Conservation (phyloP, 2,329 filamentous ascomycete genomes). For the Pleomassaria siparia region DNA sequence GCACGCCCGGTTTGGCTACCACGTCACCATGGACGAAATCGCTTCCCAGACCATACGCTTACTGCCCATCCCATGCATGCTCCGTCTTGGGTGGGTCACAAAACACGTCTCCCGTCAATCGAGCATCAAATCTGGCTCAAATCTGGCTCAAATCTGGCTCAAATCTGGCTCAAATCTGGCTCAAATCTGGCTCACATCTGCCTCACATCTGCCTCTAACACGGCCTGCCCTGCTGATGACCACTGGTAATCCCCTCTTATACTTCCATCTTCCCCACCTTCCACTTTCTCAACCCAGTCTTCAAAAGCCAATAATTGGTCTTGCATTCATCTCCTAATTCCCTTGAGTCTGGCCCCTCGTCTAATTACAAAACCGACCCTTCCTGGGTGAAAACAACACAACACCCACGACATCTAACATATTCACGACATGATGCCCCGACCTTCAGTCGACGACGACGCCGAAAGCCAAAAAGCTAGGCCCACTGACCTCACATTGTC, state of each 20-base stretch:
- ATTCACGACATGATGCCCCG: neutral
- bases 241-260: neutral
- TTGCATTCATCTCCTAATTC: too few relatives aligned
- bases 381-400: neutral
- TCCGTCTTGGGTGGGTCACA: constrained; percentile 23
- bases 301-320: too few relatives aligned
- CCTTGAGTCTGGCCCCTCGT: too few relatives aligned
- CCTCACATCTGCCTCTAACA: too few relatives aligned
- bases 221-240: too few relatives aligned
- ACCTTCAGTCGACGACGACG: constrained; percentile 15
- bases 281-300: too few relatives aligned
- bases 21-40: constrained; percentile 35
- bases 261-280: too few relatives aligned
- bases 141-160: constrained; percentile 20
- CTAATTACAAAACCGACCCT: neutral
- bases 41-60: constrained; percentile 19
- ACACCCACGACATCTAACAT: neutral
- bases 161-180: too few relatives aligned
- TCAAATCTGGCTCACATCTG: too few relatives aligned
- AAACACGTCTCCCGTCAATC: constrained; percentile 17
- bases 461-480: constrained; percentile 21
- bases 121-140: constrained; percentile 10
- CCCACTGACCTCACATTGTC: constrained; percentile 27
- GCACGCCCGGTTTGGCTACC: constrained; percentile 35
- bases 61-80: constrained; percentile 28